Evolutionary conservation across 1,284 basidiomycete species (phyloP), one percentile per base, ranked within the genome.

Genomic region (Malassezia caprae): DNA sequence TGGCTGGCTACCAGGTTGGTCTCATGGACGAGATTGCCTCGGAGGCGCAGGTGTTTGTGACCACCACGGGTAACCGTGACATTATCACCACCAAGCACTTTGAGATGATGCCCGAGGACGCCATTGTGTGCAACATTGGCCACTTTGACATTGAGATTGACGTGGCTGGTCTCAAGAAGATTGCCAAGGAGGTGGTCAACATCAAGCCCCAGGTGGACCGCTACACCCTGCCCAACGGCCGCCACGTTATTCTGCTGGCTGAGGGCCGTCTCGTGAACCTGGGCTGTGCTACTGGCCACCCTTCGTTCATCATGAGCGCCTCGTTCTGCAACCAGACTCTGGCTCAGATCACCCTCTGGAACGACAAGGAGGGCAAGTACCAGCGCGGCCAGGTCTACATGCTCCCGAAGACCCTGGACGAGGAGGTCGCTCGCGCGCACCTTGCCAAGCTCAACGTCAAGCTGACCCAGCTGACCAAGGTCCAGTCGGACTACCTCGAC

Each of bases 191-290:
- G 60, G 82, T 79, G 63, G 81, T 85, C 76, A 96, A 98, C 81
- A 82, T 99, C 80, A 99, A 99, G 82, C 94, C 93, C 69, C 93
- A 99, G 80, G 94, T 99, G 53, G 93, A 99, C 80, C 88, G 93
- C 67, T 98, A 80, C 83, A 94, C 89, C 71, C 89, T 93, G 85
- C 57, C 63, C 56, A 68, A 62, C 62, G 71, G 69, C 64, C 64
- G 64, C 59, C 93, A 96, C 81, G 79, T 99, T 79, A 87, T 99
- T 78, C 85, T 99, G 55, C 88, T 99, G 61, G 93, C 93, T 55
- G 90, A 96, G 76, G 93, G 93, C 64, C 93, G 94, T 81, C 87
- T 98, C 61, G 93, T 98, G 77, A 98, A 98, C 83, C 82, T 98
- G 69, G 93, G 93, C 80, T 91, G 85, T 79, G 77, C 77, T 46